Percentiles rank a stretch among this genome's conserved stretches.
These are phyloP conservation scores for Claviceps pazoutovae DNA, from an alignment of 2,329 filamentous ascomycete species.

Conservation along the genomic window DNA sequence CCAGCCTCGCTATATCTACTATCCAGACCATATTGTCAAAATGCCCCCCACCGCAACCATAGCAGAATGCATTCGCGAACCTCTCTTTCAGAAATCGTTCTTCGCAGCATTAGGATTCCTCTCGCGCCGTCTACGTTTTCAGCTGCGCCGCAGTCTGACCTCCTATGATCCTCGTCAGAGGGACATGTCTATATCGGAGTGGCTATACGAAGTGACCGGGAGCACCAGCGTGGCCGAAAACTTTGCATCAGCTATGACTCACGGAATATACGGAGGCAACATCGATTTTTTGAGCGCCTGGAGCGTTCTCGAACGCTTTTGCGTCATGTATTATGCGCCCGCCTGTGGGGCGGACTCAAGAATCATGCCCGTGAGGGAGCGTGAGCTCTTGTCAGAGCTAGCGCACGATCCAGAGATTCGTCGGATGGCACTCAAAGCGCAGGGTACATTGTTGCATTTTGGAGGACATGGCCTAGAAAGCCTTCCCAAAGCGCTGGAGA, in stretches of 20 bases:
- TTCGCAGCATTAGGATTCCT: conserved; percentile 15
- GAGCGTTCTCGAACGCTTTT: conserved; percentile 30
- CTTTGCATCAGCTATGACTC: conserved; percentile 58
- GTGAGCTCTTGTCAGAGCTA: conserved; percentile 15
- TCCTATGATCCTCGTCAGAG: conserved; percentile 5
- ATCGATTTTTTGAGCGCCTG: conserved; percentile 65
- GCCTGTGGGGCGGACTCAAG: conserved; percentile 27
- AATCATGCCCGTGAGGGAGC: conserved; percentile 18
- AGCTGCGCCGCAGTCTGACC: conserved; percentile 4
- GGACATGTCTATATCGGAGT: conserved; percentile 24
- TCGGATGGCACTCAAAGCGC: conserved; percentile 17
- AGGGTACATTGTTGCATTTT: conserved; percentile 21
- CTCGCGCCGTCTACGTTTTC: conserved; percentile 9
- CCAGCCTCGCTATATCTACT: conserved; percentile 62
- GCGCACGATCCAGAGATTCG: conserved; percentile 16
- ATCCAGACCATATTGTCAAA: conserved; percentile 53
- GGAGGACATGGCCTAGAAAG: conserved; percentile 46
- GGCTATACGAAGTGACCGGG: conserved; percentile 18
- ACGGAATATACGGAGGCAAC: conserved; percentile 89
- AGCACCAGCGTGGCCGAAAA: conserved; percentile 46
- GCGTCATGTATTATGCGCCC: conserved; percentile 18
- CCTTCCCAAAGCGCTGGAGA: conserved; percentile 40
- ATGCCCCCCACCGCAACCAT: conserved; percentile 18
- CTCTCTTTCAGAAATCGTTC: conserved; percentile 19
- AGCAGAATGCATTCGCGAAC: conserved; percentile 16